A percentile compares a stretch with the other conserved stretches of the same genome.
Conservation (phyloP, 805 yeast species). For the Nakazawaea pomicola region DNA sequence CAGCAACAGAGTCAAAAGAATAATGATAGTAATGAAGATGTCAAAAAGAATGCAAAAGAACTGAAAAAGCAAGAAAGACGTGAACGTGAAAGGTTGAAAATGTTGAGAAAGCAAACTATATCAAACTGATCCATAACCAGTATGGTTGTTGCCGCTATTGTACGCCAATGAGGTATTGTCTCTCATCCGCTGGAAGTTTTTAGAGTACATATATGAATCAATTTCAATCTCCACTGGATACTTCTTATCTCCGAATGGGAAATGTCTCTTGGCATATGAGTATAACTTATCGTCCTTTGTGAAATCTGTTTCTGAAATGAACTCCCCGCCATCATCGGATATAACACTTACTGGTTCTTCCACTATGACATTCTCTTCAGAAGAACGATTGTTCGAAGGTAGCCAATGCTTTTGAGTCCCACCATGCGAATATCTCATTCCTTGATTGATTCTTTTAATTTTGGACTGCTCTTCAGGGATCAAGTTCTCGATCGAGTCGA, state of each 20-base stretch:
- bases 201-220: conserved; percentile 12
- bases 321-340: not conserved
- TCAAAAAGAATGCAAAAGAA: not conserved
- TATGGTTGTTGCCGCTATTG: conserved; percentile 1
- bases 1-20: not conserved
- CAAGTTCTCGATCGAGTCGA: conserved; percentile 73
- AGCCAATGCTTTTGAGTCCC: conserved; percentile 88
- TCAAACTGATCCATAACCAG: conserved; percentile 4
- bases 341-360: too few species aligned
- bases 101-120: conserved; percentile 1
- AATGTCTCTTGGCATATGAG: conserved; percentile 26
- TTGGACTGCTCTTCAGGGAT: conserved; percentile 60
- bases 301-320: conserved; percentile 22
- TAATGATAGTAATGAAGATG: not conserved
- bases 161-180: conserved; percentile 1
- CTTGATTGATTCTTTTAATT: conserved; percentile 71
- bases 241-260: conserved; percentile 34
- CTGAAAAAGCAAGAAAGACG: conserved; percentile 5
- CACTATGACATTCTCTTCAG: too few species aligned
- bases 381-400: conserved; percentile 11
- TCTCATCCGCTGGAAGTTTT: conserved; percentile 5
- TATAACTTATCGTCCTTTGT: conserved; percentile 31
- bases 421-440: conserved; percentile 72
- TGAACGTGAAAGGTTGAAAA: conserved; percentile 3
- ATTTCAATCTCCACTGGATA: conserved; percentile 30